A percentile compares a stretch with the other conserved stretches of the same genome.
Conservation (phyloP, 129 eudicot species). For the Pseudognaphalium luteoalbum region DNA sequence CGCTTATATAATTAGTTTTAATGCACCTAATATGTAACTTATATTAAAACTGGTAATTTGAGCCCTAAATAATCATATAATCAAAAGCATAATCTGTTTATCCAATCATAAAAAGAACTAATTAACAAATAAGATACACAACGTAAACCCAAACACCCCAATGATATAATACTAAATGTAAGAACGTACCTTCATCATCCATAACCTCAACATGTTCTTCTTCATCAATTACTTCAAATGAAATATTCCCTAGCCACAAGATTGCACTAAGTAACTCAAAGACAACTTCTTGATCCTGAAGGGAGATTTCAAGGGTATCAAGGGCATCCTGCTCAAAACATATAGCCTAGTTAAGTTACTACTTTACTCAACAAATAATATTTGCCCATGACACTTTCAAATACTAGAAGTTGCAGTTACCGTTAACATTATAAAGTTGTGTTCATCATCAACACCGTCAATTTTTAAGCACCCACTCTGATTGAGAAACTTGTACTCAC, state of each 20-base stretch:
- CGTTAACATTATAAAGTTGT: conserved; percentile 60
- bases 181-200: conserved; percentile 69
- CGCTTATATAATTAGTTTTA: neutral
- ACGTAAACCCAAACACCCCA: neutral
- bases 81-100: neutral
- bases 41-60: neutral
- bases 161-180: neutral
- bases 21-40: neutral
- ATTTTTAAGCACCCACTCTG: conserved; percentile 79
- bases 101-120: neutral
- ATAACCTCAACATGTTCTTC: conserved; percentile 66
- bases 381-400: neutral
- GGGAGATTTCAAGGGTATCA: conserved; percentile 43
- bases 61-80: neutral
- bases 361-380: conserved; percentile 5
- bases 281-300: conserved; percentile 63
- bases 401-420: conserved; percentile 36
- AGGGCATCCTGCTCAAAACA: conserved; percentile 65
- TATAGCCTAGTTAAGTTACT: conserved; percentile 9
- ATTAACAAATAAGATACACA: neutral
- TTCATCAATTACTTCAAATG: conserved; percentile 56
- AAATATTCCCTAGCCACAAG: conserved; percentile 92
- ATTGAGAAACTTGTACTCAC: conserved; percentile 71
- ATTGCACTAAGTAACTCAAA: conserved; percentile 86
- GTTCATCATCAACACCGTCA: conserved; percentile 68